Conservation (phyloP, 1,284 basidiomycete genomes). For the Pseudozyma sp. region DNA sequence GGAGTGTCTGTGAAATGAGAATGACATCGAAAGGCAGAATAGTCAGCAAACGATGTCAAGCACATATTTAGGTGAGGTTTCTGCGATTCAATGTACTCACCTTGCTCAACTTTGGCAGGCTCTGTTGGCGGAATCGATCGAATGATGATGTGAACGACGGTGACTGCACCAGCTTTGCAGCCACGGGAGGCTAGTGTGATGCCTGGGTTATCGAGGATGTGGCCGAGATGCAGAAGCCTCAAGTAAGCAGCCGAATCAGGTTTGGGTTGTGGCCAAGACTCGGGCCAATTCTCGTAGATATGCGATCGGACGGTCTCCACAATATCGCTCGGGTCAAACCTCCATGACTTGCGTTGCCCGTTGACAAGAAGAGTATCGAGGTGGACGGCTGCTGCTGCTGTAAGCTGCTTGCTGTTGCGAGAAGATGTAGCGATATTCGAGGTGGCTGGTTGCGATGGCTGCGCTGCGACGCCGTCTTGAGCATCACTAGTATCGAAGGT, state of each 20-base stretch:
- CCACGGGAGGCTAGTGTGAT: slow-evolving; percentile 36
- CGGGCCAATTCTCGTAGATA: slow-evolving; percentile 39
- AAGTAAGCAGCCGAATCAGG: slow-evolving; percentile 34
- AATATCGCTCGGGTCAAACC: slow-evolving; percentile 23
- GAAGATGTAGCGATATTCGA: neutral
- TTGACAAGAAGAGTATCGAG: slow-evolving; percentile 42
- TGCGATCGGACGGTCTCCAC: slow-evolving; percentile 24
- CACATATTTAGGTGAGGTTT: neutral
- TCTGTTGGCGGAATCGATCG: slow-evolving; percentile 30
- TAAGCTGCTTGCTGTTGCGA: slow-evolving; percentile 3
- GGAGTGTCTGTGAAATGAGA: slow-evolving; percentile 4
- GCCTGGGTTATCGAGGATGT: slow-evolving; percentile 33
- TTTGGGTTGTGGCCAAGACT: slow-evolving; percentile 38
- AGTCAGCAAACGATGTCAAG: neutral
- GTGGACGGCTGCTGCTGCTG: slow-evolving; percentile 18
- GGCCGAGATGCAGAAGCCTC: slow-evolving; percentile 41
- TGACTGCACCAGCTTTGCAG: slow-evolving; percentile 31
- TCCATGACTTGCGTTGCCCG: slow-evolving; percentile 36
- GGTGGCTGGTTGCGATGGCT: neutral
- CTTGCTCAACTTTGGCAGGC: slow-evolving; percentile 30
- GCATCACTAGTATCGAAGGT: slow-evolving; percentile 18
- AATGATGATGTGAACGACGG: slow-evolving; percentile 42
- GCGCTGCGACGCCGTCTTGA: neutral
- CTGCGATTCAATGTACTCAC: neutral
- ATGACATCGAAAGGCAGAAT: neutral